Conservation (phyloP, 441 rosid species). For the Daphne laureola region DNA sequence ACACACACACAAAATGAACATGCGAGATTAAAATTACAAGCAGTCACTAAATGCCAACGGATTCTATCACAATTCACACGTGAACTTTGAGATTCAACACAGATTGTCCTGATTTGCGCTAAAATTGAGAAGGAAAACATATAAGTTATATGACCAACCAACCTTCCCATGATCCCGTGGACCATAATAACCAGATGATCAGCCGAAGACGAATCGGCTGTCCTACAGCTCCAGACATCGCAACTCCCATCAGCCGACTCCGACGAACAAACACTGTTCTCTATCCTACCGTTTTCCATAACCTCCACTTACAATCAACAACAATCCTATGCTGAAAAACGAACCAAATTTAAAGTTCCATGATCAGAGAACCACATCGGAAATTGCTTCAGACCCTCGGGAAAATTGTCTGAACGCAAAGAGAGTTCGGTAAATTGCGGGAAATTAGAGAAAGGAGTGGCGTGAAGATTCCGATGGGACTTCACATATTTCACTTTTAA, state of each 20-base stretch:
- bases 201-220: slow-evolving; percentile 58
- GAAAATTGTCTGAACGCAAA: neutral
- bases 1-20: neutral
- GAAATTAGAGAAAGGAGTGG: neutral
- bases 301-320: neutral
- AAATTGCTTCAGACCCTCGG: slow-evolving; percentile 4
- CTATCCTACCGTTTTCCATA: slow-evolving; percentile 39
- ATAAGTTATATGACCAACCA: slow-evolving; percentile 28
- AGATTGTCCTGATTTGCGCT: neutral
- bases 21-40: neutral
- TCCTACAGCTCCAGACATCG: slow-evolving; percentile 66
- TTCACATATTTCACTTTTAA: too few species aligned
- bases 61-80: neutral
- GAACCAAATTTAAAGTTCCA: neutral
- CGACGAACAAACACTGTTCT: slow-evolving; percentile 55
- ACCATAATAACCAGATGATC: slow-evolving; percentile 97
- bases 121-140: neutral
- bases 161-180: slow-evolving; percentile 97
- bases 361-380: slow-evolving; percentile 2
- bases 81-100: neutral
- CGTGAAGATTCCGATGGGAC: neutral
- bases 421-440: slow-evolving; percentile 8
- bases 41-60: neutral
- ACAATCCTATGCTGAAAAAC: neutral
- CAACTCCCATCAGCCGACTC: slow-evolving; percentile 61